Base-by-base conservation (phyloP, 805 yeast genomes). In the Ogataea pini region DNA sequence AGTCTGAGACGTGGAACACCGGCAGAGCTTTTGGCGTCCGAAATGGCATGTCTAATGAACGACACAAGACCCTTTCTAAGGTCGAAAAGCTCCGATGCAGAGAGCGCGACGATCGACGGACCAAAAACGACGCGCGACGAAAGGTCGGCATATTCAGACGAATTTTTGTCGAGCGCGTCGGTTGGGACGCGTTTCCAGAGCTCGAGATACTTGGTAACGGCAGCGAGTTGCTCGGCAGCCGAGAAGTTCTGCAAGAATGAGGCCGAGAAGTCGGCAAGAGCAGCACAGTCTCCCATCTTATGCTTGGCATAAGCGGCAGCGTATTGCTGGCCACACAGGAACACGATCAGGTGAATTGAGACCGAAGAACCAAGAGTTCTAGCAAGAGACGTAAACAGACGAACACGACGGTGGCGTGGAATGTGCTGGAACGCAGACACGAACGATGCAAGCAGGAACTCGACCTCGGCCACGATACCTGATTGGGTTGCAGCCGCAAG, bases 401-500 rank as follows among this genome's bases (percentile, higher is more conserved):
- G 84, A 34, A 89, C 96, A 59, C 99, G 80, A 69, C 99, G 86
- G 65, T 94, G 99, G 64, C 96, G 82, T 52, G 99, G 99, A 55
- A 94, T 91, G 63, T 94, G 98, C 47, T 85, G 83, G 69, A 94
- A 89, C 1, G 99, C 98, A 49, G 96, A 83, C n/a, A 86, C 89
- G 62, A 94, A 94, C 59, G 96, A 86, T 43, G 94, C 80, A 54
- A 94, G 71, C 52, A 95, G 73, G 62, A 90, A 87, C 65, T 91
- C 97, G 46, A 84, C 79, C 64, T 89, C 96, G 48, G 80, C 84
- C 10, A 64, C 65, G 55, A 72, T 69, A 44, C 76, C 76, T 14
- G 62, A 53, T 36, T 76, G 73, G 7, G 77, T 67, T 10, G 75
- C 68, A 17, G 69, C 61, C 2, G 90, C 82, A 51, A 92, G 76